Evolutionary conservation across 768 basidiomycete genomes (phyloP).

Genomic region (Sistotremastrum suecicum): DNA sequence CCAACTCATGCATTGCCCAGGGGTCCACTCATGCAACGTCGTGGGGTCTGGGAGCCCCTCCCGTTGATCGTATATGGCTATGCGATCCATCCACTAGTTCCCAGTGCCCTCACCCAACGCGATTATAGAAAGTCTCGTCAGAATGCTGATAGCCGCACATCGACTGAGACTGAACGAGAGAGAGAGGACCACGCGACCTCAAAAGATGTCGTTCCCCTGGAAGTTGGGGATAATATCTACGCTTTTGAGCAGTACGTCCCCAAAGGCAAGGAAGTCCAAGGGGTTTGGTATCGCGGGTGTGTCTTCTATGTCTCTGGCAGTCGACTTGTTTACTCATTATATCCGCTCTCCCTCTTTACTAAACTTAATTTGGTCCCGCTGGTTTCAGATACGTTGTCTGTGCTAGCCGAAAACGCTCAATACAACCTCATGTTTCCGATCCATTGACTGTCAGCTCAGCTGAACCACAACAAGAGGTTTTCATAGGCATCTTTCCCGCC

Average conservation of each 20-base stretch:
- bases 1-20: too few species aligned
- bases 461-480: conserved; percentile 66
- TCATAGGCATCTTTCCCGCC: conserved; percentile 89
- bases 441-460: conserved; percentile 37
- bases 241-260: conserved; percentile 88
- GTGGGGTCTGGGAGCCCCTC: conserved; percentile 48
- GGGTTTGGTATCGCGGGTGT: conserved; percentile 89
- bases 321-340: neutral
- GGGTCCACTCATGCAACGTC: conserved; percentile 11
- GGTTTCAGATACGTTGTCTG: conserved; percentile 67
- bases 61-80: conserved; percentile 81
- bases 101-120: conserved; percentile 44
- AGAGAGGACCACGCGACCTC: conserved; percentile 50
- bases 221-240: conserved; percentile 94
- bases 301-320: conserved; percentile 19
- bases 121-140: conserved; percentile 5
- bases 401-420: conserved; percentile 59
- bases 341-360: conserved; percentile 2
- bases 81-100: conserved; percentile 71
- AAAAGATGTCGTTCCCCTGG: conserved; percentile 71
- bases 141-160: conserved; percentile 28
- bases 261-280: conserved; percentile 56
- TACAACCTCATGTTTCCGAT: conserved; percentile 47
- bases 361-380: conserved; percentile 2
- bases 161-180: conserved; percentile 44